Evolutionary conservation across 2,329 filamentous ascomycete species (phyloP).

Genomic region (Botrytis pseudocinerea): DNA sequence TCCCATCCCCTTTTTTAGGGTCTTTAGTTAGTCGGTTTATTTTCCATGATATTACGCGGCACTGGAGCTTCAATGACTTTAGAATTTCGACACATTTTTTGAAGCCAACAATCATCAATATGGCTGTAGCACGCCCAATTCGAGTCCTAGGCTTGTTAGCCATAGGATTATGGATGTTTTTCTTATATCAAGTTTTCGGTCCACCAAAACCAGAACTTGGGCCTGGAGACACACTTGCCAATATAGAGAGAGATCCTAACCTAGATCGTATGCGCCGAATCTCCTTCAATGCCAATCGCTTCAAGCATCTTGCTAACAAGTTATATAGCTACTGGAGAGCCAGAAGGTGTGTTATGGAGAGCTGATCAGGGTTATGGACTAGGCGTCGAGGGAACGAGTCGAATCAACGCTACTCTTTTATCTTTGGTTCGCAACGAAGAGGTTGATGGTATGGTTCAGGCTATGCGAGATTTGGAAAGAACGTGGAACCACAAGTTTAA

Average conservation of each 20-base stretch:
- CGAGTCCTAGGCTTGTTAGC: constrained; percentile 74
- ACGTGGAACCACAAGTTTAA: constrained; percentile 99
- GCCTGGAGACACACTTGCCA: constrained; percentile 50
- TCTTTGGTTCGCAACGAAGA: constrained; percentile 92
- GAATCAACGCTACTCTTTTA: constrained; percentile 91
- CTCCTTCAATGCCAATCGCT: not conserved
- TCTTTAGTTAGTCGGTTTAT: constrained; percentile 11
- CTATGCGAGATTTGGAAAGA: constrained; percentile 87
- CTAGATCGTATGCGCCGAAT: constrained; percentile 69
- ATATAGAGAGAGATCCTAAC: constrained; percentile 79
- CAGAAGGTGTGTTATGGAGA: constrained; percentile 72
- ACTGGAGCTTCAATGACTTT: constrained; percentile 20
- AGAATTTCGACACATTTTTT: constrained; percentile 21
- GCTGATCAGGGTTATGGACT: constrained; percentile 76
- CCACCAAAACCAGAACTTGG: constrained; percentile 49
- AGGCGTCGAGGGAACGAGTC: constrained; percentile 71
- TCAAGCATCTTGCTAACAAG: constrained; percentile 22
- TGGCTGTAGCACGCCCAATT: constrained; percentile 85
- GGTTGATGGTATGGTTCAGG: constrained; percentile 76
- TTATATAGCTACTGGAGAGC: constrained; percentile 73
- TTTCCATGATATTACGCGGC: constrained; percentile 24
- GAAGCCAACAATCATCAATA: constrained; percentile 46
- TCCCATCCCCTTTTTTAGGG: constrained; percentile 16
- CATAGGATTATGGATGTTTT: constrained; percentile 72
- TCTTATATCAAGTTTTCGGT: constrained; percentile 73